Conservation (phyloP, 225 moss, liverwort and hornwort genomes). For the Asterella californica region DNA sequence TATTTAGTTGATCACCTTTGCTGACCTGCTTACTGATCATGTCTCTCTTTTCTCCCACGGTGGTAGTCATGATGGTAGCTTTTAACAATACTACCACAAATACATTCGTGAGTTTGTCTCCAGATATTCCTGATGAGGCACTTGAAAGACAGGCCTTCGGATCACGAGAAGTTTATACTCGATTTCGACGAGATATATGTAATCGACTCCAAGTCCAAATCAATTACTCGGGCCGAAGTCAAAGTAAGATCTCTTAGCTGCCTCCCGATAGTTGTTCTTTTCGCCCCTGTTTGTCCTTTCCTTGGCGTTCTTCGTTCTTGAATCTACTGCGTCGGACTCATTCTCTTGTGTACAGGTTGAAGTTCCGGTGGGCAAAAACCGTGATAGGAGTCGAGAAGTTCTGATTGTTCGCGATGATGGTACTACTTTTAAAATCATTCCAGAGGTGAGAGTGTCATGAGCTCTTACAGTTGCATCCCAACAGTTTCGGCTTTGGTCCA, state of each 20-base stretch:
- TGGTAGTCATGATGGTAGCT: not conserved
- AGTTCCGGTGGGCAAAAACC: conserved; percentile 76
- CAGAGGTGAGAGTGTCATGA: conserved; percentile 42
- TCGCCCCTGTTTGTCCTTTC: not conserved
- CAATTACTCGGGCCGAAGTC: conserved; percentile 79
- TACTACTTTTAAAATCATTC: conserved; percentile 72
- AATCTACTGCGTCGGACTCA: not conserved
- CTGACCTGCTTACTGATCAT: not conserved
- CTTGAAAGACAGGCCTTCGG: conserved; percentile 66
- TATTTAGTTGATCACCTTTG: too few relatives aligned
- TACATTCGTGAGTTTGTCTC: not conserved
- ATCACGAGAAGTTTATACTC: conserved; percentile 66
- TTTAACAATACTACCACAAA: not conserved
- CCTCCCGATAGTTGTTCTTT: not conserved
- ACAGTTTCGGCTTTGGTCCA: not conserved
- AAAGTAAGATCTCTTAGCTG: conserved; percentile 38
- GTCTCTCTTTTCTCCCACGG: not conserved
- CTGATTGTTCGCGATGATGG: conserved; percentile 89
- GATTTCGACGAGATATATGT: conserved; percentile 93
- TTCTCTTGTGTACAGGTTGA: conserved; percentile 49
- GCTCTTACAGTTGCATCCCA: not conserved
- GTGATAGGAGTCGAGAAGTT: conserved; percentile 71
- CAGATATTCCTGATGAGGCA: conserved; percentile 89
- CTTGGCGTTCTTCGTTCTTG: not conserved
- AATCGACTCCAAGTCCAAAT: conserved; percentile 66